Conservation (phyloP, 2,329 filamentous ascomycete genomes). For the Talaromyces sp. region DNA sequence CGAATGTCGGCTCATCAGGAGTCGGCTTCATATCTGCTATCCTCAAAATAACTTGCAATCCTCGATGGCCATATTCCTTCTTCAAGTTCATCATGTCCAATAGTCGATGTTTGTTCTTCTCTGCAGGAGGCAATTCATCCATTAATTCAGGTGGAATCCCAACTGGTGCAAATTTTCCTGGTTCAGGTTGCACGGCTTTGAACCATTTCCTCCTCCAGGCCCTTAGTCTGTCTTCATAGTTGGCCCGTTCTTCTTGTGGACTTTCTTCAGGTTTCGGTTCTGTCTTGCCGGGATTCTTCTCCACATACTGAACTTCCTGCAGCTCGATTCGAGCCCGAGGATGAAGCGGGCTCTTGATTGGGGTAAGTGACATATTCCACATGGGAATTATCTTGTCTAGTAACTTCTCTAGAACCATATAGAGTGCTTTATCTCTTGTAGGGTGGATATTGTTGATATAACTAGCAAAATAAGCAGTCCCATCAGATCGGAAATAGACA, state of each 20-base stretch:
- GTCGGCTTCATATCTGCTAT: constrained; percentile 58
- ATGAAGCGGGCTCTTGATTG: constrained; percentile 32
- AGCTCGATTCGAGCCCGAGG: constrained; percentile 32
- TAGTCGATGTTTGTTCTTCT: constrained; percentile 27
- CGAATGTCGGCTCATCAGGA: constrained; percentile 55
- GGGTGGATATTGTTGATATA: constrained; percentile 50
- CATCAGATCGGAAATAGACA: constrained; percentile 30
- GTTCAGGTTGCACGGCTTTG: constrained; percentile 28
- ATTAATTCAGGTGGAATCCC: constrained; percentile 30
- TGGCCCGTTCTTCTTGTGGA: constrained; percentile 22
- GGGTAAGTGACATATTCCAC: constrained; percentile 29
- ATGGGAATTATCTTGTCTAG: constrained; percentile 30
- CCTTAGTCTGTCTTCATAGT: constrained; percentile 25
- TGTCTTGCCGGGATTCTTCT: constrained; percentile 17
- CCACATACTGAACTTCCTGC: constrained; percentile 29
- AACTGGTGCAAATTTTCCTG: constrained; percentile 28
- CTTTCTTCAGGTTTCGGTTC: constrained; percentile 15
- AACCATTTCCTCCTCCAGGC: constrained; percentile 27
- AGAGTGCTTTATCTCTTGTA: constrained; percentile 31
- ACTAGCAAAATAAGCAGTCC: constrained; percentile 32
- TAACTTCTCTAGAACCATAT: constrained; percentile 36
- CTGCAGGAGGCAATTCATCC: constrained; percentile 25
- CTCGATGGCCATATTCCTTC: constrained; percentile 38
- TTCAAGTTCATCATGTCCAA: constrained; percentile 30
- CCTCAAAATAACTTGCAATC: constrained; percentile 63